A percentile compares a stretch with the other conserved stretches of the same genome.
Evolutionary conservation across 148 eudicot species (phyloP).

Genomic region (Rhododendron henanense): DNA sequence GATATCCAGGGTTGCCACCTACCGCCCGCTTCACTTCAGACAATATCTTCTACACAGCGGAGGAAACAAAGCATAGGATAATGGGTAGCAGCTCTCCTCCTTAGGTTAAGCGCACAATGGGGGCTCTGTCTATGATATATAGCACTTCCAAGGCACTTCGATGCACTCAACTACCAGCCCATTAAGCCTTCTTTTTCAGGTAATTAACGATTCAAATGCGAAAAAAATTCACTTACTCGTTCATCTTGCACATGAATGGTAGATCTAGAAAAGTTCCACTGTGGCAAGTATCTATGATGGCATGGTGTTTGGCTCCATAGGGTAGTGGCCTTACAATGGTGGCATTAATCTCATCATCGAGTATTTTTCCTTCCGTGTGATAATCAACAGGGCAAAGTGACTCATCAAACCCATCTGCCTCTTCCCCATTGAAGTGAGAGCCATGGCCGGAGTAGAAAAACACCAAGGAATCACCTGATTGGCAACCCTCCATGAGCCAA

Average conservation of each 20-base stretch:
- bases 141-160: too few relatives aligned
- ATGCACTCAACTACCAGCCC: background rate
- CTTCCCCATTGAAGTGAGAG: constrained; percentile 24
- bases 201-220: background rate
- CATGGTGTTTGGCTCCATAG: constrained; percentile 37
- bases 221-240: constrained; percentile 14
- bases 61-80: background rate
- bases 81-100: too few relatives aligned
- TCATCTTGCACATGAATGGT: constrained; percentile 27
- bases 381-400: constrained; percentile 37
- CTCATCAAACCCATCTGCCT: constrained; percentile 40
- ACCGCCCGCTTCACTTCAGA: background rate
- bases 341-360: constrained; percentile 41
- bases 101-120: too few relatives aligned
- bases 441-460: constrained; percentile 44
- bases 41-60: background rate
- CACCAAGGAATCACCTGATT: constrained; percentile 44
- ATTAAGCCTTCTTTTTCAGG: background rate
- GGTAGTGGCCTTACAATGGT: constrained; percentile 37
- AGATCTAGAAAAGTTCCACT: constrained; percentile 48
- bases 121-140: too few relatives aligned
- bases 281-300: constrained; percentile 37
- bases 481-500: constrained; percentile 41
- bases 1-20: background rate
- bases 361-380: constrained; percentile 23